phyloP scores from a whole-genome alignment of 73 alveolate genomes.

The Paramecium caudatum region DNA sequence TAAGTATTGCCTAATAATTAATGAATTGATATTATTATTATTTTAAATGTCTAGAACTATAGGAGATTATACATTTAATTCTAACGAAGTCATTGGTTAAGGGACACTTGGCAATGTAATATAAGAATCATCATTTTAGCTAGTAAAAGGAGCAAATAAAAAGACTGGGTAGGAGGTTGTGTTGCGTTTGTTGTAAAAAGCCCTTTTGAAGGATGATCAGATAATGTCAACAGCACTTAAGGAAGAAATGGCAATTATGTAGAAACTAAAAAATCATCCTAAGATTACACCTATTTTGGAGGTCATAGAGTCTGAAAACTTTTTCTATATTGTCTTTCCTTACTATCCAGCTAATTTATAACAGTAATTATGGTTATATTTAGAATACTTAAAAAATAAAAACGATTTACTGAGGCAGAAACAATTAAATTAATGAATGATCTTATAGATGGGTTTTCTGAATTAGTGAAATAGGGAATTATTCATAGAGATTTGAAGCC shows the following conservation, averaged over 20 bases:
- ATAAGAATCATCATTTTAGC: background rate
- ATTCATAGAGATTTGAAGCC: slow-evolving; percentile 76
- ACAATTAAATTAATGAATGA: background rate
- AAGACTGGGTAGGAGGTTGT: background rate
- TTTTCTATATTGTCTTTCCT: slow-evolving; percentile 6
- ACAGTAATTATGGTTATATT: background rate
- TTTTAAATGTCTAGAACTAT: background rate
- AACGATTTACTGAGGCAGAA: background rate
- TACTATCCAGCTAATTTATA: background rate
- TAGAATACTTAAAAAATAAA: background rate
- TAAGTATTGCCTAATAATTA: background rate
- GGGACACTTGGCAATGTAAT: background rate
- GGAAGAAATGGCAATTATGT: slow-evolving; percentile 23
- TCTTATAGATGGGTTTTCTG: slow-evolving; percentile 32
- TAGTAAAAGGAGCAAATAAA: background rate
- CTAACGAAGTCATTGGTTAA: background rate
- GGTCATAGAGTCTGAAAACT: slow-evolving; percentile 3
- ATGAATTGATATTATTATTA: too few species aligned
- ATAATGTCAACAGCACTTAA: slow-evolving; percentile 38
- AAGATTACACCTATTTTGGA: slow-evolving; percentile 1
- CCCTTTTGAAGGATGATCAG: background rate
- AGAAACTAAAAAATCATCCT: background rate
- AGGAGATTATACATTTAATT: slow-evolving; percentile 11
- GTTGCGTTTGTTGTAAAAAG: background rate
- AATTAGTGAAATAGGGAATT: slow-evolving; percentile 11